phyloP scores from a whole-genome alignment of 192 early-diverging fungal species.

The Backusella mclennaniae region DNA sequence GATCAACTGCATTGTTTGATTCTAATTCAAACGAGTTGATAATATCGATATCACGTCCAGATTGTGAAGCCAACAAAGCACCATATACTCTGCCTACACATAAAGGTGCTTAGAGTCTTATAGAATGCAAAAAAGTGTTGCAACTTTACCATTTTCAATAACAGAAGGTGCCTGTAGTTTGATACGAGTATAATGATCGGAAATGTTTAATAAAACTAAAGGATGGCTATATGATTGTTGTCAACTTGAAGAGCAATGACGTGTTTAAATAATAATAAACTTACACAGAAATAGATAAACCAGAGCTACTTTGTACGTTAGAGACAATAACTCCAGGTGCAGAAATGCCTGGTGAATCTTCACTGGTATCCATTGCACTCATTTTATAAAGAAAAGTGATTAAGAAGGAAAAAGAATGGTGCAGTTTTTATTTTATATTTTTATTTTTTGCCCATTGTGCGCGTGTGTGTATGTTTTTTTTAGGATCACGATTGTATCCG shows the following conservation, averaged over 20 bases:
- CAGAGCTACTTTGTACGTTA: constrained; percentile 54
- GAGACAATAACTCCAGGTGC: constrained; percentile 38
- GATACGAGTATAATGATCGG: constrained; percentile 80
- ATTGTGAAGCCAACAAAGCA: constrained; percentile 72
- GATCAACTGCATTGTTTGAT: constrained; percentile 53
- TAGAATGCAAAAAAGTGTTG: background rate
- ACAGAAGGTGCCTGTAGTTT: constrained; percentile 54
- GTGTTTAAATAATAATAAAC: constrained; percentile 1
- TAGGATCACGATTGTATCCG: no score
- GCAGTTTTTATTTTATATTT: background rate
- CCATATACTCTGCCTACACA: constrained; percentile 59
- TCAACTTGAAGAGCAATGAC: background rate
- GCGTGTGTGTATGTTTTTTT: no score
- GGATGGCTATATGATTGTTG: constrained; percentile 65
- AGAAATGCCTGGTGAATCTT: constrained; percentile 4
- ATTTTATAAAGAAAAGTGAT: background rate
- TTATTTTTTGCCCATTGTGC: background rate
- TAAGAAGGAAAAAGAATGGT: background rate
- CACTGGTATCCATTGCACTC: constrained; percentile 25
- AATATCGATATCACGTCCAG: constrained; percentile 80
- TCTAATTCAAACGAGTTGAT: constrained; percentile 82
- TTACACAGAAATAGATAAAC: constrained; percentile 50
- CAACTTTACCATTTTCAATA: constrained; percentile 9
- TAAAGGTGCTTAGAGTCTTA: background rate
- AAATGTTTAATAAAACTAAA: constrained; percentile 84